A percentile compares a stretch with the other conserved stretches of the same genome.
phyloP scores from a whole-genome alignment of 2,329 filamentous ascomycete genomes.

The Botrytis paeoniae region DNA sequence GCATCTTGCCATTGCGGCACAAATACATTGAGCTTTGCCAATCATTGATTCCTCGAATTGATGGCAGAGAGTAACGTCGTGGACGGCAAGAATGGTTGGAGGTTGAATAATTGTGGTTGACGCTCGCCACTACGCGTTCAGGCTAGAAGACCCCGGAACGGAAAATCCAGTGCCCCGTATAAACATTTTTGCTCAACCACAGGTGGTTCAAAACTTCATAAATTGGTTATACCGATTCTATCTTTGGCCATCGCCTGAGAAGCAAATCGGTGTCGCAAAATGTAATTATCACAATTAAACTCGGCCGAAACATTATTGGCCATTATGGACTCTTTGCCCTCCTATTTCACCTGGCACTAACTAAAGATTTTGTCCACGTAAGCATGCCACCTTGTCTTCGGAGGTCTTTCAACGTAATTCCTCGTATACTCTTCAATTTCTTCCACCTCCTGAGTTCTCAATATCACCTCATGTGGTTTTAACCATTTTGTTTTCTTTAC shows the following conservation, averaged over 20 bases:
- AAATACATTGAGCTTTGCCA: not conserved
- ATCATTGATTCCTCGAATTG: not conserved
- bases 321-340: not conserved
- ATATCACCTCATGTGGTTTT: slow-evolving; percentile 52
- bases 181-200: not conserved
- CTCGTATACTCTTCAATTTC: slow-evolving; percentile 61
- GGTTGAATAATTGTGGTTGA: not conserved
- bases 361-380: slow-evolving; percentile 31
- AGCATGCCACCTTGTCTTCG: slow-evolving; percentile 30
- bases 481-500: slow-evolving; percentile 54
- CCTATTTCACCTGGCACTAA: not conserved
- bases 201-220: not conserved
- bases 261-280: not conserved
- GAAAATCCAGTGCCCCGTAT: not conserved
- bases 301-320: not conserved
- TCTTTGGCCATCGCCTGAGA: not conserved
- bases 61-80: not conserved
- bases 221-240: not conserved
- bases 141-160: not conserved
- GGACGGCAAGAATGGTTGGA: not conserved
- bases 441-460: slow-evolving; percentile 50
- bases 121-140: not conserved
- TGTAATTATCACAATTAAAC: not conserved
- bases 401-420: slow-evolving; percentile 45
- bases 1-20: not conserved